Evolutionary conservation across 2,329 filamentous ascomycete genomes (phyloP), one percentile per base, ranked within the genome.

Genomic region (Neopestalotiopsis clavispora): DNA sequence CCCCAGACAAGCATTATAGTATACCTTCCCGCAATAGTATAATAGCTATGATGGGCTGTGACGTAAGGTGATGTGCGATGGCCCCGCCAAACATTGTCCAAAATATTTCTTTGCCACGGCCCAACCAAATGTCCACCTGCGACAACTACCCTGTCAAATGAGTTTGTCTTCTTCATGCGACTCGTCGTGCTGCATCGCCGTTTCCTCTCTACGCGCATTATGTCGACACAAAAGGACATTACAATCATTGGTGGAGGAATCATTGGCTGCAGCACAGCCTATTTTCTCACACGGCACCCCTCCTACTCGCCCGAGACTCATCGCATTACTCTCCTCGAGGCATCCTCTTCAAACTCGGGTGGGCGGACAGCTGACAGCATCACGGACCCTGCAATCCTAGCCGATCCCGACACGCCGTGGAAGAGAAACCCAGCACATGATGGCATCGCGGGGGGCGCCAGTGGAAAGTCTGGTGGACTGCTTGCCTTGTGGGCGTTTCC

Each of bases 401-500:
- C 73, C 42, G 75, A 77, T 65, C 74, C 74, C 20, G 67, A 69
- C 1, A 71, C 74, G 13, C 72, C 70, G 3, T 73, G 72, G 10
- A 74, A 71, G 68, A 69, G 64, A 57, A 78, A 79, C 72, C 74
- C 76, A n/a, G 74, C 78, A 10, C 78, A 80, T 71, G 76, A 78
- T 12, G 78, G 78, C 67, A 92, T 94, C 73, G 92, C 92, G 3
- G 90, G 91, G 34, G 92, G 91, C 28, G 92, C 92, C 30, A 93
- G 91, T 56, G 92, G 92, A 34, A 94, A 94, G 81, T 92, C 92
- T 0, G 92, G 92, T 9, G 92, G 92, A 4, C 81, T 94, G 9
- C 84, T 94, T 4, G 92, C 90, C 3, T 80, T 91, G 12, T 94
- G 92, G 91, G 92, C 92, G 4, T 94, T 94, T 74, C 92, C 92